phyloP scores from a whole-genome alignment of 2,329 filamentous ascomycete genomes.

The Fusarium cicatricum region DNA sequence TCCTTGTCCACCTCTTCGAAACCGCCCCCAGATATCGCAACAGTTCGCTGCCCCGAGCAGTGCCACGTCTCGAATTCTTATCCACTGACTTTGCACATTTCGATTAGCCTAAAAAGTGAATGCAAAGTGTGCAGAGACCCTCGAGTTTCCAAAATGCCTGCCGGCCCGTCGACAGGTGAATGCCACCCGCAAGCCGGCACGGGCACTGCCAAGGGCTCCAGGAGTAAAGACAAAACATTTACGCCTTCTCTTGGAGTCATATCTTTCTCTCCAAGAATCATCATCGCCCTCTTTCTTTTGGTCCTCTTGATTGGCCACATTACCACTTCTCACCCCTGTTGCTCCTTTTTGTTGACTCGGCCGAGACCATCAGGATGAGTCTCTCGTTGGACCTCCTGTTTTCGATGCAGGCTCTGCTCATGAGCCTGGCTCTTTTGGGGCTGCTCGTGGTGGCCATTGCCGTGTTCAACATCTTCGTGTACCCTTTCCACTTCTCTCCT shows the following conservation, averaged over 20 bases:
- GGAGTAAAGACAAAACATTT: too few relatives aligned
- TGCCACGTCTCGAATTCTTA: slow-evolving; percentile 15
- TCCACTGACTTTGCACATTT: slow-evolving; percentile 5
- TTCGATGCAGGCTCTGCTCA: not conserved
- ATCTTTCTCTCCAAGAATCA: not conserved
- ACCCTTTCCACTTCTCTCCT: slow-evolving; percentile 53
- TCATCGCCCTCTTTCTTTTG: not conserved
- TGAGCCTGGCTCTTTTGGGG: not conserved
- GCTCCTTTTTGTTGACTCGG: not conserved
- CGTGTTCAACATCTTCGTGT: slow-evolving; percentile 47
- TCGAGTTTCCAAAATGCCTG: not conserved
- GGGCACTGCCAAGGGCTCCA: not conserved
- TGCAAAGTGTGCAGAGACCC: not conserved
- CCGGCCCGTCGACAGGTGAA: slow-evolving; percentile 15
- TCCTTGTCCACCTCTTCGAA: not conserved
- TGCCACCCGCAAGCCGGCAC: not conserved
- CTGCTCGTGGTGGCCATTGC: not conserved
- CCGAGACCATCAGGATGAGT: not conserved
- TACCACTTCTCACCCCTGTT: not conserved
- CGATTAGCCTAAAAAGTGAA: not conserved
- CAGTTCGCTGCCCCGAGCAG: not conserved
- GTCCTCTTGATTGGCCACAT: not conserved
- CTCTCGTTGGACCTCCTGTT: not conserved
- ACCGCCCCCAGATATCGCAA: not conserved
- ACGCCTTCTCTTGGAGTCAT: too few relatives aligned